phyloP scores from a whole-genome alignment of 257 asterid species.

The Penstemon barbatus region DNA sequence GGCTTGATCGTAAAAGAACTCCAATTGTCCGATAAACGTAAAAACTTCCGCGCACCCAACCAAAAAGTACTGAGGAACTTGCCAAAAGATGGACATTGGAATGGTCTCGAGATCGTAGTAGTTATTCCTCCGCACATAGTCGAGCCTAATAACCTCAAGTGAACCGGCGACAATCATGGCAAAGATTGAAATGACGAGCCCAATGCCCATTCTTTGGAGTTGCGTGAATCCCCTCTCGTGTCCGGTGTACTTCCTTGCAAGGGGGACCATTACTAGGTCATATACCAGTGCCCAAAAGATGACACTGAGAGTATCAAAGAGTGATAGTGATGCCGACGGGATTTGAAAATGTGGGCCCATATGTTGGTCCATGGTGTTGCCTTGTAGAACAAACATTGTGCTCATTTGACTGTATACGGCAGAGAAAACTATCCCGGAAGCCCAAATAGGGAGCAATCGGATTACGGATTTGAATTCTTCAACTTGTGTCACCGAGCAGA shows the following conservation, averaged over 20 bases:
- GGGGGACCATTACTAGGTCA: slow-evolving; percentile 48
- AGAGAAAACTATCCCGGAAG: slow-evolving; percentile 71
- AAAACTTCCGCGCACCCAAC: slow-evolving; percentile 86
- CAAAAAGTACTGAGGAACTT: slow-evolving; percentile 77
- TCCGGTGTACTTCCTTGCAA: slow-evolving; percentile 56
- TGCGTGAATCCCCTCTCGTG: slow-evolving; percentile 74
- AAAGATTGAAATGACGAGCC: slow-evolving; percentile 53
- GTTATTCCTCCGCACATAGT: slow-evolving; percentile 43
- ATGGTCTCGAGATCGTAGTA: slow-evolving; percentile 50
- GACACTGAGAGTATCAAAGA: slow-evolving; percentile 79
- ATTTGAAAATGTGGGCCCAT: slow-evolving; percentile 72
- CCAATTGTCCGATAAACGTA: slow-evolving; percentile 74
- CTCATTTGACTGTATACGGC: slow-evolving; percentile 80
- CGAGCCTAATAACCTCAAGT: slow-evolving; percentile 62
- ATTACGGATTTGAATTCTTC: slow-evolving; percentile 76
- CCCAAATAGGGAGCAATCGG: slow-evolving; percentile 77
- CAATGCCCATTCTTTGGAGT: slow-evolving; percentile 85
- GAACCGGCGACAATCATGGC: slow-evolving; percentile 68
- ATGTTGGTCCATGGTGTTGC: slow-evolving; percentile 68
- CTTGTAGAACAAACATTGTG: slow-evolving; percentile 91
- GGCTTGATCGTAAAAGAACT: slow-evolving; percentile 87
- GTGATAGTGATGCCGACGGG: slow-evolving; percentile 78
- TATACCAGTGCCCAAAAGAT: slow-evolving; percentile 71
- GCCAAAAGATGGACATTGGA: slow-evolving; percentile 90
- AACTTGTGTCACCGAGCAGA: slow-evolving; percentile 82